A percentile compares a stretch with the other conserved stretches of the same genome.
Conservation (phyloP, 148 eudicot genomes). For the Dysphania ambrosioides region DNA sequence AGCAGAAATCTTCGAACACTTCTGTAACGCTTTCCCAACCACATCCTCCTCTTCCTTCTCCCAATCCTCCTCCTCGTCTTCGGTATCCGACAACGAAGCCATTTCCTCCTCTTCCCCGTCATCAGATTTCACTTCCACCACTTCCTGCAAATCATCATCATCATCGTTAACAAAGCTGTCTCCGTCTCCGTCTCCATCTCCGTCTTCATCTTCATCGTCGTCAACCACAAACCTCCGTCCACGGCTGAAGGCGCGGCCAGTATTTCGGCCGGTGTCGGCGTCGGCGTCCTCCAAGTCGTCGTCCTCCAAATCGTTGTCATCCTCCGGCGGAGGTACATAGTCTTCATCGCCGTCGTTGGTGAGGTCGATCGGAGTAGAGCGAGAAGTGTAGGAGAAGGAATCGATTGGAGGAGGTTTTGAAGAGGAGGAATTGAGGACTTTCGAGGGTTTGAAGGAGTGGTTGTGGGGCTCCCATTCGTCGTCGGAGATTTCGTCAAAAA, state of each 20-base stretch:
- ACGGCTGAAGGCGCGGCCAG: conserved; percentile 11
- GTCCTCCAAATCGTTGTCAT: conserved; percentile 18
- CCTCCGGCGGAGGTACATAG: conserved; percentile 12
- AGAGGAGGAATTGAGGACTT: conserved; percentile 31
- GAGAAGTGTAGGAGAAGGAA: conserved; percentile 51
- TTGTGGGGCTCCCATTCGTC: conserved; percentile 71
- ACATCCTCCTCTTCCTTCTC: conserved; percentile 64
- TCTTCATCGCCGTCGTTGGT: conserved; percentile 34
- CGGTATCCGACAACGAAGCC: conserved; percentile 33
- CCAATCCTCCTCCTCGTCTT: conserved; percentile 29
- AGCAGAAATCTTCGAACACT: conserved; percentile 75
- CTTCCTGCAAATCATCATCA: conserved; percentile 31
- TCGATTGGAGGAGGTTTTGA: conserved; percentile 41
- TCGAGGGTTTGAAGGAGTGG: conserved; percentile 55
- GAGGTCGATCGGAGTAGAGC: conserved; percentile 30
- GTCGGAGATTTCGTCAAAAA: conserved; percentile 60
- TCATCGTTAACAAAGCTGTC: conserved; percentile 45
- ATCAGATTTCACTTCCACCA: conserved; percentile 30
- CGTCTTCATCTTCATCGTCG: too few relatives aligned
- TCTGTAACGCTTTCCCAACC: conserved; percentile 75
- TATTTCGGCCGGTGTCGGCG: conserved; percentile 29
- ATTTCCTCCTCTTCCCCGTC: conserved; percentile 27
- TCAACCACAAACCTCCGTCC: conserved; percentile 62
- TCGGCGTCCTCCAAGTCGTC: too few relatives aligned
- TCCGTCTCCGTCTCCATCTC: too few relatives aligned